These are phyloP conservation scores for Eucalyptus albens DNA, from an alignment of 345 rosid genomes.

Conservation along the genomic window DNA sequence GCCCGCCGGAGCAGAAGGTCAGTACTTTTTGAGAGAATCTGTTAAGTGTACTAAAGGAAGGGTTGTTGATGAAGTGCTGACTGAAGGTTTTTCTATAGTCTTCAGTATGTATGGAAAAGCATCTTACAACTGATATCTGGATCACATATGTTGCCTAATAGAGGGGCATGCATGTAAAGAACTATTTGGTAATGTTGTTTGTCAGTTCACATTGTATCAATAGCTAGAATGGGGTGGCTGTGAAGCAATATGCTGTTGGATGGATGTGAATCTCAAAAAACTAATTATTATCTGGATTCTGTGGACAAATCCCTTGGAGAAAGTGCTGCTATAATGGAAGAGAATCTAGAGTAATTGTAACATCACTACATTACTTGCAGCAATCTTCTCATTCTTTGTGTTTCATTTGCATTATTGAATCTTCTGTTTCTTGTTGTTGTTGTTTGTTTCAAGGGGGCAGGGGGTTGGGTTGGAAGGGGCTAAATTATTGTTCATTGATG, in stretches of 20 bases:
- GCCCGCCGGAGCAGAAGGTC: slow-evolving; percentile 89
- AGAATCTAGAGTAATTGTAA: background rate
- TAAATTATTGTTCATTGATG: background rate
- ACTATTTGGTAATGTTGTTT: background rate
- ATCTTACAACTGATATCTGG: background rate
- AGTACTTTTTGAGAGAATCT: background rate
- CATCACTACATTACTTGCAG: background rate
- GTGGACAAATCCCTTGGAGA: background rate
- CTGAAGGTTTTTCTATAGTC: background rate
- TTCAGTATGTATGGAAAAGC: background rate
- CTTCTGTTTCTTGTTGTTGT: background rate
- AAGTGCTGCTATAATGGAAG: background rate
- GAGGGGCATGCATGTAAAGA: background rate
- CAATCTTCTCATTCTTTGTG: background rate
- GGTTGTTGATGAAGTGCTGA: background rate
- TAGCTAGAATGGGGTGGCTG: background rate
- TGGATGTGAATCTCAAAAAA: background rate
- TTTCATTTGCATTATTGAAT: background rate
- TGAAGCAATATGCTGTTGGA: background rate
- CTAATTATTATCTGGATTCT: background rate
- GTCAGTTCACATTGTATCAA: background rate
- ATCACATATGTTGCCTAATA: background rate
- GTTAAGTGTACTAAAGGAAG: background rate
- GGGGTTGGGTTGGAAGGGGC: background rate
- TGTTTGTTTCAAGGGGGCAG: background rate